Base-by-base conservation (phyloP, 2,329 filamentous ascomycete genomes). In the Colletotrichum euphorbiae region DNA sequence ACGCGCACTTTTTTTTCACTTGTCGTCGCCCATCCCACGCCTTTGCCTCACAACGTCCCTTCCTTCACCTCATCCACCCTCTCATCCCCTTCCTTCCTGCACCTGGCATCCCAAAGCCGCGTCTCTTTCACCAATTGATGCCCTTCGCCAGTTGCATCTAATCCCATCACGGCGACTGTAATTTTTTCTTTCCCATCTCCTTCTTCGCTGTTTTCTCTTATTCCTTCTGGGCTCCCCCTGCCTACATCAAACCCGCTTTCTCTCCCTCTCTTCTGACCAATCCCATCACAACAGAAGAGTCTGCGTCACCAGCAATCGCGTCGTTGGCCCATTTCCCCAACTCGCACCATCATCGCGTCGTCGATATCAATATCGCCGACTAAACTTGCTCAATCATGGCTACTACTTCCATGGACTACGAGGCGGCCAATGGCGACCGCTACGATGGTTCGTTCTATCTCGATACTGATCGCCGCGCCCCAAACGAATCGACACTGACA, bases 381-480 rank as follows among this genome's bases (percentile, higher is more conserved):
- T 36, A 28, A 31, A 9, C 45, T 40, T 36, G 60, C 67, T 68
- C 73, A 70, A 73, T 77, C 72, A 89, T 89, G 87, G 87, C 87
- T 64, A 89, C 88, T 71, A 88, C 87, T 46, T 86, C 88, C 72
- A 91, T 91, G 89, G 89, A 91, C 76, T 91, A 91, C 79, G 89
- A 91, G 79, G 87, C 86, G 77, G 87, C 88, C 71, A 90, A 89
- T 75, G 88, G 87, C 75, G 87, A 90, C 78, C 88, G 86, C 70
- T 90, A 89, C 72, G 89, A 91, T 75, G 89, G 89, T 91, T 81
- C 74, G 83, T 70, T 74, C 46, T 51, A 12, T 40, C 59, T 62
- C 42, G 61, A 66, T 55, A 28, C 71, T 51, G 31, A 17, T 21
- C 58, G 54, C 50, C 40, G 48, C 67, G 70, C 33, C 61, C 46